Percentiles rank a stretch among this genome's conserved stretches.
These are phyloP conservation scores for Ministeria vibrans DNA, from an alignment of 78 protist genomes.

Conservation along the genomic window DNA sequence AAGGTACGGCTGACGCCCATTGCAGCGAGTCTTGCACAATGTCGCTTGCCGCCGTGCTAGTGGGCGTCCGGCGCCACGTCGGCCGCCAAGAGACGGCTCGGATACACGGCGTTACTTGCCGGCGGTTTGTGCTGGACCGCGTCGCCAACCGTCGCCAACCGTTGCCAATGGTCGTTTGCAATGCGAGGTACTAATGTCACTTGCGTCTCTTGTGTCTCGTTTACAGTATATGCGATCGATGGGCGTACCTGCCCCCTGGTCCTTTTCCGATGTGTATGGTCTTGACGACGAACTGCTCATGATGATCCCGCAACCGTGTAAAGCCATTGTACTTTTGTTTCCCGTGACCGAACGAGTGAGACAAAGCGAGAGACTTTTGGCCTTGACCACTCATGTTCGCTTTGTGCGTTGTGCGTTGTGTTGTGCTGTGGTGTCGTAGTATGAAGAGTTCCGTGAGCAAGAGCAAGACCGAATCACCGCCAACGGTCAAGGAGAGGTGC, in stretches of 20 bases:
- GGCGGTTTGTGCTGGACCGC: too few species aligned
- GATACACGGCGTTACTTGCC: too few species aligned
- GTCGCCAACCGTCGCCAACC: too few species aligned
- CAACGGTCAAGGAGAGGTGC: neutral
- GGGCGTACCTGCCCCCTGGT: slow-evolving; percentile 52
- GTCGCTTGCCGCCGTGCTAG: neutral
- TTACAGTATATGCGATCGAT: slow-evolving; percentile 35
- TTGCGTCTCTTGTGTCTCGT: neutral
- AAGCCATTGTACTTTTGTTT: slow-evolving; percentile 79
- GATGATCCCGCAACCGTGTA: slow-evolving; percentile 83
- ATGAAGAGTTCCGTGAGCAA: slow-evolving; percentile 2
- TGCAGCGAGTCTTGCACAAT: neutral
- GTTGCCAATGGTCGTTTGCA: neutral
- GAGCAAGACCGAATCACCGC: slow-evolving; percentile 1
- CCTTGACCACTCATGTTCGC: too few species aligned
- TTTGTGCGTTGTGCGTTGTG: too few species aligned
- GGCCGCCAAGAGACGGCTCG: neutral
- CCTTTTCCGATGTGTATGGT: slow-evolving; percentile 75
- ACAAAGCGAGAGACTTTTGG: too few species aligned
- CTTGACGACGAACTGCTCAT: slow-evolving; percentile 70
- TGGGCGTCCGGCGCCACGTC: neutral
- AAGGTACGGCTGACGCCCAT: neutral
- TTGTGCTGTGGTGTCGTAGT: too few species aligned
- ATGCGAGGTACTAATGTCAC: neutral
- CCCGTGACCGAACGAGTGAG: slow-evolving; percentile 68